Base-by-base conservation (phyloP, 2,329 filamentous ascomycete species). In the Botryotinia globosa region DNA sequence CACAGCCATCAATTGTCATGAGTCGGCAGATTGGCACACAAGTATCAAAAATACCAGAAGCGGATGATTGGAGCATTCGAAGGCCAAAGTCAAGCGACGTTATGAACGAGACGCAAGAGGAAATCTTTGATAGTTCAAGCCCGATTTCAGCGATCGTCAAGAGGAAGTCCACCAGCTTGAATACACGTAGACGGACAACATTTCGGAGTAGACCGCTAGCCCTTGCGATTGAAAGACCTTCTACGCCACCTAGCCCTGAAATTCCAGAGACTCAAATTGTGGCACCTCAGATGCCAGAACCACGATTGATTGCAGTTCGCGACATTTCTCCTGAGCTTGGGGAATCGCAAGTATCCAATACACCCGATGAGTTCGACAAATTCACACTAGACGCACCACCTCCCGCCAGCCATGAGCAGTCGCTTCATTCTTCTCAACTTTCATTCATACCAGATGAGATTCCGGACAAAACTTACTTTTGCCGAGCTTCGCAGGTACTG, bases 41-140 rank as follows among this genome's bases (percentile, higher is more conserved):
- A 42, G 39, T 16, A 67, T 39, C 22, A n/a, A 25, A 34, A 22
- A 54, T 56, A 74, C 20, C 12, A 37, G 63, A 45, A n/a, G 39
- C 63, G 22, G 61, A 34, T 42, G 71, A 34, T 8, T 77, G 76
- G 76, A 73, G 74, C 54, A 73, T 76, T 34, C 63, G 68, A 18
- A 48, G 34, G 18, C 76, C 75, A 6, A 48, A 34, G 8, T 65
- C 72, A 51, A 74, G 74, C 54, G 67, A 62, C 8, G 12, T 74
- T 18, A 9, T n/a, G 5, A 76, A 74, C n/a, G 76, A 77, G 65
- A 75, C 73, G 4, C 72, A 74, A 32, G 76, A 77, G 25, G 76
- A 77, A 22, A 78, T 77, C 16, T 32, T 73, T 25, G 75, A 74
- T 58, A 73, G 65, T 51, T 54, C 72, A 54, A 73, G 58, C 8